Evolutionary conservation across 805 yeast genomes (phyloP), one percentile per base, ranked within the genome.

Genomic region (Saturnispora halmiae): DNA sequence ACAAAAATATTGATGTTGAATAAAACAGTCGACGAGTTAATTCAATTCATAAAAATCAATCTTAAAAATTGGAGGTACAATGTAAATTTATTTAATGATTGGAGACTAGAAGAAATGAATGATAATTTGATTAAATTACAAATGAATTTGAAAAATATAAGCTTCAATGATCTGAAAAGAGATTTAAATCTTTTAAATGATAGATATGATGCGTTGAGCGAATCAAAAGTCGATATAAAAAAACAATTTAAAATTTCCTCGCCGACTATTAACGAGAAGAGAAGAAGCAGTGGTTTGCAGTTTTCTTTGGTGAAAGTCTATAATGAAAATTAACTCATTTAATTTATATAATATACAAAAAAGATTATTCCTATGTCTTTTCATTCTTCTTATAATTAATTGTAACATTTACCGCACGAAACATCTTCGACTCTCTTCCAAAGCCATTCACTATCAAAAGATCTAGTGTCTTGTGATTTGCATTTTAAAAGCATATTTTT

Each of bases 401-500:
- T 79, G 44, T 66, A 68, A 57, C 82, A 74, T 49, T 66, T 65
- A 27, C 71, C 70, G n/a, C 68, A 57, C 31, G 69, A 63, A 21
- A 69, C 56, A 34, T 55, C 55, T 42, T 72, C 79, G 36, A 76
- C 58, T 42, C 69, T 74, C 36, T 60, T 58, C 56, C 75, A 75
- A 37, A 78, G 63, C 83, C 83, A 78, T 13, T 44, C 45, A 44
- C 81, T 74, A 40, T 73, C 76, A 55, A 67, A 73, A 34, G 75
- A 69, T 6, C 71, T 62, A 30, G 75, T 64, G 1, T 76, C 77
- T n/a, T 70, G 63, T 3, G 74, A 62, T 50, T 75, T 72, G 2
- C 85, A 79, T 47, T 83, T 72, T 31, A 77, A 57, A 46, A 82
- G 65, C 83, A 82, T 77, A 47, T 77, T 80, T 41, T 77, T 63